phyloP scores from a whole-genome alignment of 2,329 filamentous ascomycete genomes.

The Cordyceps fumosorosea region DNA sequence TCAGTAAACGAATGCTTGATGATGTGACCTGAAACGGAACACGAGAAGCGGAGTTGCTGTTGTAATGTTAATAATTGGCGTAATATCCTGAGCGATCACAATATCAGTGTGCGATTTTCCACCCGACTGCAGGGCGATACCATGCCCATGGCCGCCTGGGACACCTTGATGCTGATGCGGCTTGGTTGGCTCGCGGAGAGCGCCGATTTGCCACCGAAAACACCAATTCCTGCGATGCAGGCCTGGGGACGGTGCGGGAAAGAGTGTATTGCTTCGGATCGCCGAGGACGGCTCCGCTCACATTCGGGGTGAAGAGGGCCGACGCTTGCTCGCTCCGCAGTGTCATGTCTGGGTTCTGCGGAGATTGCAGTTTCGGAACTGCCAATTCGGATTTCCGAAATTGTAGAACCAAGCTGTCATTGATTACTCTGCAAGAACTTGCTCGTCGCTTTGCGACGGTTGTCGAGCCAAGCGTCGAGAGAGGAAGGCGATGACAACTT shows the following conservation, averaged over 20 bases:
- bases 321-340: not conserved
- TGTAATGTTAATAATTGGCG: not conserved
- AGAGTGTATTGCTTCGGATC: no score
- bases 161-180: no score
- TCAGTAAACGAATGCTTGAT: not conserved
- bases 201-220: no score
- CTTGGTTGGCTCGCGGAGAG: no score
- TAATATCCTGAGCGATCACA: not conserved
- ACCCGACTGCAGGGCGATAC: not conserved
- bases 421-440: not conserved
- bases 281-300: no score
- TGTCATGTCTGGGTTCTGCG: not conserved
- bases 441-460: not conserved
- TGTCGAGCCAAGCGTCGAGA: not conserved
- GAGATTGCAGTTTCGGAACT: not conserved
- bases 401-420: not conserved
- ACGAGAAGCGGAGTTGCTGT: not conserved
- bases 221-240: no score
- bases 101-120: not conserved
- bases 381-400: not conserved
- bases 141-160: no score
- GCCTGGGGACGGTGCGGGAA: no score
- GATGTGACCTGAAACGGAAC: not conserved
- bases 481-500: not conserved
- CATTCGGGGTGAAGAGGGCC: no score